Evolutionary conservation across 2,329 filamentous ascomycete species (phyloP), one percentile per base, ranked within the genome.

Genomic region (Chrysoporthe deuterocubensis): DNA sequence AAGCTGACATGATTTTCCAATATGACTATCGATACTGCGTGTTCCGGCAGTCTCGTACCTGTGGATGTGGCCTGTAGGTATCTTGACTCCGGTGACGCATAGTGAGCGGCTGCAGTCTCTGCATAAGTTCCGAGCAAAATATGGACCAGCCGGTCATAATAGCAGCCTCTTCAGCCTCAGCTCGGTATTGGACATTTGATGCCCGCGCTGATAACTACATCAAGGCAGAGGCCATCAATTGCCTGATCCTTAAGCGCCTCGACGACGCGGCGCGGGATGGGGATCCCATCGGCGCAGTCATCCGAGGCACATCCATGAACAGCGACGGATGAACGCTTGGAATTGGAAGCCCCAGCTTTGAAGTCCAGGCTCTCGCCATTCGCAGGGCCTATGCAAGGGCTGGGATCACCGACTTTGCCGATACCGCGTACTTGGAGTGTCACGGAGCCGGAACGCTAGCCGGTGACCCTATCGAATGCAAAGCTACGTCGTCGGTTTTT

Each of bases 391-490:
- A 68, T 14, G 42, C n/a, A 0, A 56, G 9, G 1, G 66, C 66
- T 6, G 66, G 62, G 4, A 68, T 68, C 43, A 18, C 2, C 9
- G 70, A 75, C 37, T 40, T 74, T 4, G 48, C 14, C 16, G 58
- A 56, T 7, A 65, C 67, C 0, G 26, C 40, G 4, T 68, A 62
- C 48, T 66, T 78, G 11, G 78, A 81, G 62, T 72, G 72, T 14
- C 78, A 81, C 44, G 78, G 77, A 2, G 79, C 78, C 0, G 77
- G 77, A 4, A 80, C 78, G n/a, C 62, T 59, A 4, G 73, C 73
- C 4, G 79, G 78, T 1, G 78, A 80, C 62, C 75, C 77, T 0
- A 68, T 70, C 4, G 78, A 80, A 63, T 73, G 74, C 7, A 46
- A 66, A 3, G 71, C 69, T 0, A 69, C 58, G 14, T 68, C 16